phyloP scores from a whole-genome alignment of 2,329 filamentous ascomycete species.

The Didymella glomerata region DNA sequence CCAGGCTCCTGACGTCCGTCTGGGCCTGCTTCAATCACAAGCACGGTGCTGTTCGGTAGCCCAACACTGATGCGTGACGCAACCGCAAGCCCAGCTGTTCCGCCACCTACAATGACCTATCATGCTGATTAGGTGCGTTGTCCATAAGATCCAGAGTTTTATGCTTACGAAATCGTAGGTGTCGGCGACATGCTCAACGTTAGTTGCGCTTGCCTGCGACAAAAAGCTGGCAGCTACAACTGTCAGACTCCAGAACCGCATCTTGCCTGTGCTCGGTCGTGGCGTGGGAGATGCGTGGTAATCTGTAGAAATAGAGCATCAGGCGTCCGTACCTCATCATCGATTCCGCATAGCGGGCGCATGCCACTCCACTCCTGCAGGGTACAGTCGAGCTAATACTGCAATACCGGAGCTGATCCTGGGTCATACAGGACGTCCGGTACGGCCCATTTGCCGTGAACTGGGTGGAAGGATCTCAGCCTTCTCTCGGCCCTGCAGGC shows the following conservation, averaged over 20 bases:
- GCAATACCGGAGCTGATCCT: slow-evolving; percentile 13
- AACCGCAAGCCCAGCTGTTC: slow-evolving; percentile 43
- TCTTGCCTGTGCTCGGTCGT: slow-evolving; percentile 1
- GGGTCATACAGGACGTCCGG: slow-evolving; percentile 4
- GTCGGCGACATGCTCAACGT: neutral
- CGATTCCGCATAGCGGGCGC: neutral
- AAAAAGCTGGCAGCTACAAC: neutral
- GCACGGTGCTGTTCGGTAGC: slow-evolving; percentile 31
- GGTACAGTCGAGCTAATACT: slow-evolving; percentile 1
- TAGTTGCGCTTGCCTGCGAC: slow-evolving; percentile 1
- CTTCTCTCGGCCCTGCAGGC: slow-evolving; percentile 6
- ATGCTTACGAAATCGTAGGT: slow-evolving; percentile 17
- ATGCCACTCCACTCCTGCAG: neutral
- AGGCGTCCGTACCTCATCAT: slow-evolving; percentile 1
- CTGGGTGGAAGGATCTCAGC: slow-evolving; percentile 1
- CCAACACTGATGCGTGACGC: slow-evolving; percentile 47
- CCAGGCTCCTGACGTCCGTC: slow-evolving; percentile 40
- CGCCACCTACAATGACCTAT: slow-evolving; percentile 36
- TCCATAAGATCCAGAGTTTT: too few species aligned
- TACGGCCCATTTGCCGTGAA: slow-evolving; percentile 6
- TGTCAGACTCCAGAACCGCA: slow-evolving; percentile 10
- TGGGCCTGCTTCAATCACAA: slow-evolving; percentile 42
- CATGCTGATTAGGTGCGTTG: neutral
- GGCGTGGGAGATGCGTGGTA: neutral
- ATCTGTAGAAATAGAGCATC: neutral